Evolutionary conservation across 2,329 filamentous ascomycete species (phyloP).

Genomic region (Penicillium sp.): DNA sequence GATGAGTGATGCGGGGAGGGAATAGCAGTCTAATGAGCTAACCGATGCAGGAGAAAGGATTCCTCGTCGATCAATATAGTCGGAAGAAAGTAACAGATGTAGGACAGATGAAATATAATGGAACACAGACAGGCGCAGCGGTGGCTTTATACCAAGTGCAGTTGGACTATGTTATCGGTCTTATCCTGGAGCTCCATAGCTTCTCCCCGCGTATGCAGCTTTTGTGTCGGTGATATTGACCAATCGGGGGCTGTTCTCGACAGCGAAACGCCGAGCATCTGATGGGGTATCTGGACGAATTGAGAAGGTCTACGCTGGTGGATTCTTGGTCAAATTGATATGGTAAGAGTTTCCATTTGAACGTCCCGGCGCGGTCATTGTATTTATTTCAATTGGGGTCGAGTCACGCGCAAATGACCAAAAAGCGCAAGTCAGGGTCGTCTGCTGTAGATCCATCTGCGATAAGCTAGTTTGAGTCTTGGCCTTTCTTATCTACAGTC

Average conservation of each 20-base stretch:
- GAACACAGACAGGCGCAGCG: constrained; percentile 8
- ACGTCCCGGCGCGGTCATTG: neutral
- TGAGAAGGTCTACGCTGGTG: constrained; percentile 22
- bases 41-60: neutral
- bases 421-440: neutral
- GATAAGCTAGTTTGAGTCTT: constrained; percentile 1
- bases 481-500: neutral
- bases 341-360: constrained; percentile 8
- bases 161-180: constrained; percentile 15
- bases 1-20: constrained; percentile 1
- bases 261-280: constrained; percentile 17
- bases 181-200: constrained; percentile 16
- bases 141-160: constrained; percentile 18
- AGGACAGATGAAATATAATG: neutral
- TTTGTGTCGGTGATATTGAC: constrained; percentile 21
- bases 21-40: constrained; percentile 2
- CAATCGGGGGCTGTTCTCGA: constrained; percentile 16
- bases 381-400: neutral
- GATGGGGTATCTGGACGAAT: constrained; percentile 16
- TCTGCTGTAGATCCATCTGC: neutral
- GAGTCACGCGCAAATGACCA: neutral
- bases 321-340: constrained; percentile 9
- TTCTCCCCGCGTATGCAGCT: constrained; percentile 23
- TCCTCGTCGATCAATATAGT: neutral
- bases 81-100: neutral